Percentiles rank a stretch among this genome's conserved stretches.
phyloP scores from a whole-genome alignment of 495 filamentous ascomycete species.

The Aspergillus olivimuriae region DNA sequence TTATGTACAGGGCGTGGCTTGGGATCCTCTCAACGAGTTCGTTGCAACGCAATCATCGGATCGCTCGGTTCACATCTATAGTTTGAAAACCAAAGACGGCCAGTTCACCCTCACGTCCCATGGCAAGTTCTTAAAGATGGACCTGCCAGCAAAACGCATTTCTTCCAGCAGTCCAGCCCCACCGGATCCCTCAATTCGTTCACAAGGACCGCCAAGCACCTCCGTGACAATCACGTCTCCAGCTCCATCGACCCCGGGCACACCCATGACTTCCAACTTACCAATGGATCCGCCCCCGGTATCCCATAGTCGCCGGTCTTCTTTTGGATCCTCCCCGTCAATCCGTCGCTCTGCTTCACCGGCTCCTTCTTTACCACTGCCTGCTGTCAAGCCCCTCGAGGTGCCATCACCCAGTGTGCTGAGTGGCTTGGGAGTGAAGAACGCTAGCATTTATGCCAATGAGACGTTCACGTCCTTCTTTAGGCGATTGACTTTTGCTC shows the following conservation, averaged over 20 bases:
- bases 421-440: conserved; percentile 61
- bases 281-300: conserved; percentile 97
- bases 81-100: conserved; percentile 90
- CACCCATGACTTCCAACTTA: conserved; percentile 78
- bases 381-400: conserved; percentile 93
- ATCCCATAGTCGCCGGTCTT: conserved; percentile 87
- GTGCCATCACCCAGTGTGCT: conserved; percentile 66
- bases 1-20: conserved; percentile 97
- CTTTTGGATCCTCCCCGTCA: conserved; percentile 83
- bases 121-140: conserved; percentile 75
- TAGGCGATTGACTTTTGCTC: conserved; percentile 85
- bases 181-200: conserved; percentile 59
- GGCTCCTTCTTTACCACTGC: conserved; percentile 89
- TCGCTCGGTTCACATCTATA: conserved; percentile 95
- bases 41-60: conserved; percentile 98
- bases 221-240: conserved; percentile 68
- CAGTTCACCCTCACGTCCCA: conserved; percentile 82
- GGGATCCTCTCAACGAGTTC: conserved; percentile 97
- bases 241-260: conserved; percentile 87
- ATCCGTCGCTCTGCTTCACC: conserved; percentile 87
- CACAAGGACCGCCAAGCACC: conserved; percentile 52
- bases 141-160: conserved; percentile 82
- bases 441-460: conserved; percentile 90
- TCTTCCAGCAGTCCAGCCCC: conserved; percentile 91
- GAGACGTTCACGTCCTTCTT: conserved; percentile 98